Conservation (phyloP, 148 eudicot genomes). For the Fallopia convolvulus region DNA sequence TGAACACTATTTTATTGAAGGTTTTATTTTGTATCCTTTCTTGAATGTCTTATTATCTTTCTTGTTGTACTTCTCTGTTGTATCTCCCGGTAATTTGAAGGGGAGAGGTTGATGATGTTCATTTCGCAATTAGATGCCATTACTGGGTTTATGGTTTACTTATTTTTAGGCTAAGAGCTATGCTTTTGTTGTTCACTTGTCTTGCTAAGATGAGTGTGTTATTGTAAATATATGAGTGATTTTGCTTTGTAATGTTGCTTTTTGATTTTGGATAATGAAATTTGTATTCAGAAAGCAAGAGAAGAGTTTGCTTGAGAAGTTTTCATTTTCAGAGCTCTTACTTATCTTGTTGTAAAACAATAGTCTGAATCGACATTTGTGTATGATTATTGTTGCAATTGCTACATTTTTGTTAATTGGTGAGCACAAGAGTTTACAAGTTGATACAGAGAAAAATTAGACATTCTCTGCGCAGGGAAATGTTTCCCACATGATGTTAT, state of each 20-base stretch:
- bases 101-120: not conserved
- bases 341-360: too few relatives aligned
- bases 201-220: not conserved
- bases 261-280: not conserved
- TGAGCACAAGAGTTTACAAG: not conserved
- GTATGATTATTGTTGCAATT: not conserved
- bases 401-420: not conserved
- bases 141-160: not conserved
- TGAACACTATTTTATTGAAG: constrained; percentile 3
- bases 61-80: not conserved
- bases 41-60: not conserved
- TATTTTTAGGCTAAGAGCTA: not conserved
- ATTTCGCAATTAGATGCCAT: not conserved
- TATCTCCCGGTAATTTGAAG: not conserved
- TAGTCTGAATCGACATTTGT: not conserved
- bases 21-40: constrained; percentile 4
- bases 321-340: too few relatives aligned
- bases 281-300: not conserved
- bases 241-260: constrained; percentile 1
- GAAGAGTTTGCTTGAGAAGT: not conserved
- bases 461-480: too few relatives aligned
- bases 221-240: not conserved
- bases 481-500: too few relatives aligned
- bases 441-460: too few relatives aligned
- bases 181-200: not conserved